Conservation (phyloP, 176 grass and related monocot species). For the Lolium multiflorum region DNA sequence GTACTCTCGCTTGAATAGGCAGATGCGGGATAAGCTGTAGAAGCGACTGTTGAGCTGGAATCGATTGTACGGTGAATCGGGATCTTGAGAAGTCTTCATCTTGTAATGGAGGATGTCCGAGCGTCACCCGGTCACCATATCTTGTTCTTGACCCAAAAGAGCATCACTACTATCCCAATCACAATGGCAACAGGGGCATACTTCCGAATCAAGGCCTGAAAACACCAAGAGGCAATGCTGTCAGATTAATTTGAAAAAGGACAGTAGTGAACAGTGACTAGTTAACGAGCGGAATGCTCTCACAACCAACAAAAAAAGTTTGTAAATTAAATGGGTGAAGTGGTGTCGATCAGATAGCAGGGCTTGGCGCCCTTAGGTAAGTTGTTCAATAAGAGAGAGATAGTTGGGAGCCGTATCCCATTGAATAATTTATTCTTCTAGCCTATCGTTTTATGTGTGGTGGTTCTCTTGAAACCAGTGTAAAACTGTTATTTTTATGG, state of each 20-base stretch:
- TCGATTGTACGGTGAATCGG: neutral
- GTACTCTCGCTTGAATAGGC: conserved; percentile 60
- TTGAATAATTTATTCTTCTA: neutral
- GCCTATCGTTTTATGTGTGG: neutral
- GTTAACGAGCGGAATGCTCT: neutral
- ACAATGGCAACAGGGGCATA: conserved; percentile 90
- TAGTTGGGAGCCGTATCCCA: neutral
- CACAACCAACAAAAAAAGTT: neutral
- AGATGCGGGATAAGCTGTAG: conserved; percentile 57
- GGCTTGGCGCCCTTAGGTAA: neutral
- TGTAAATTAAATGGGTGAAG: neutral
- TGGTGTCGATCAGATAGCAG: neutral
- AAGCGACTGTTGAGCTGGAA: conserved; percentile 44
- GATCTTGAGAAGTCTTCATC: conserved; percentile 24
- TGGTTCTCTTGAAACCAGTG: neutral
- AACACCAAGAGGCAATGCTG: neutral
- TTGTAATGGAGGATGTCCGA: neutral
- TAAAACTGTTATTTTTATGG: neutral
- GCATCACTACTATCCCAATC: conserved; percentile 82
- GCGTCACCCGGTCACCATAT: conserved; percentile 69
- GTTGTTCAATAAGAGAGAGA: neutral
- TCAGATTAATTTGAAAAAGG: neutral
- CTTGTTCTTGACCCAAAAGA: conserved; percentile 90
- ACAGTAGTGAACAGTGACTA: neutral
- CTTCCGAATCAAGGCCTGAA: conserved; percentile 87